Evolutionary conservation across 208 protist genomes (phyloP).

Genomic region (Borovskyia barvae): DNA sequence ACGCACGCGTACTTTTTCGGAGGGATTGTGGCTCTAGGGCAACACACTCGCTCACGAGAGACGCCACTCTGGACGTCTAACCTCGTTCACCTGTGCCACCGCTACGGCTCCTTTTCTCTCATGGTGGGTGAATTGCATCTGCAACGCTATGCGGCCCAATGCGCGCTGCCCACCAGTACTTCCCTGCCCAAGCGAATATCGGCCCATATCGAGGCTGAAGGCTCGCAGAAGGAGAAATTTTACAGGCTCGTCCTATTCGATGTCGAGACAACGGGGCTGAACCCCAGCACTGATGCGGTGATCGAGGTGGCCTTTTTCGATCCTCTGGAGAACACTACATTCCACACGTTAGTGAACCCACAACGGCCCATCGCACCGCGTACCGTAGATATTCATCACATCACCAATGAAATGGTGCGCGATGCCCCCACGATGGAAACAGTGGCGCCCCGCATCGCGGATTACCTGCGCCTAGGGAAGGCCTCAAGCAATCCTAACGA

Average conservation of each 20-base stretch:
- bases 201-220: conserved; percentile 31
- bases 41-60: conserved; percentile 18
- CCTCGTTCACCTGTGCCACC: conserved; percentile 73
- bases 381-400: conserved; percentile 80
- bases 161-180: conserved; percentile 18
- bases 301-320: conserved; percentile 86
- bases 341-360: conserved; percentile 78
- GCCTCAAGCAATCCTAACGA: conserved; percentile 43
- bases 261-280: conserved; percentile 87
- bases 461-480: conserved; percentile 65
- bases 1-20: conserved; percentile 79
- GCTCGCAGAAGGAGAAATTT: conserved; percentile 16
- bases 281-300: conserved; percentile 70
- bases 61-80: conserved; percentile 67
- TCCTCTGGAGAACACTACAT: conserved; percentile 72
- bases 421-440: conserved; percentile 52
- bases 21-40: conserved; percentile 57
- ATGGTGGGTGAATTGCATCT: conserved; percentile 63
- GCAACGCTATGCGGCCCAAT: conserved; percentile 72
- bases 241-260: conserved; percentile 79
- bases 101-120: conserved; percentile 47
- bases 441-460: conserved; percentile 51
- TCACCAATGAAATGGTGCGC: conserved; percentile 71
- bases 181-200: conserved; percentile 36
- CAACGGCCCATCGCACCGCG: conserved; percentile 53